Base-by-base conservation (phyloP, 805 yeast genomes). In the Debaryomyces prosopidis region DNA sequence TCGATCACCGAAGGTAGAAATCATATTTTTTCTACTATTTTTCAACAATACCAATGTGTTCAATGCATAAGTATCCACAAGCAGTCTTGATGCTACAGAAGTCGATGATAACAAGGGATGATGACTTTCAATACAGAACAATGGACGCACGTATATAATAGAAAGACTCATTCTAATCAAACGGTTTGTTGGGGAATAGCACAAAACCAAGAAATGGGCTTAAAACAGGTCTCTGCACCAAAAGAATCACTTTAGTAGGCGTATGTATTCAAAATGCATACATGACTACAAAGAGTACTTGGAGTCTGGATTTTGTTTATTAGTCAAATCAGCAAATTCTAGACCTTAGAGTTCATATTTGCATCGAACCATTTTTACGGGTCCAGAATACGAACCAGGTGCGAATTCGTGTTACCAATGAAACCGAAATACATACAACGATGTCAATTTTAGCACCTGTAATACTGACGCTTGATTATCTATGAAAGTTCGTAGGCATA, bases 311-410 rank as follows among this genome's bases (percentile, higher is more conserved):
- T 80, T 81, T 57, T 80, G 77, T 42, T 61, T 65, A 53, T 79
- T 83, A 2, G 84, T 80, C 58, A 77, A 60, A 52, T 80, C 84
- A 20, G 75, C 72, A 51, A 73, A 76, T 53, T 77, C 81, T 41
- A 69, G 59, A 63, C 55, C 31, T 45, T 49, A 51, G 65, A 47
- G 51, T 56, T 53, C 54, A 64, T 57, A 19, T n/a, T 34, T 23
- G 26, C 26, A 23, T 23, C 26, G 10, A 23, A 23, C 26, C 5
- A 2, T 23, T 23, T 23, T 71, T 77, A 48, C 74, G 65, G 39
- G n/a, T n/a, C 39, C 39, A 36, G 9, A 23, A 23, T 23, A 23
- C 26, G 2, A 23, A 23, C 26, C 26, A 23, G 9, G 9, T 23
- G 6, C 27, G 17, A 16, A 20, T 5, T 7, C 6, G 26, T 2